Evolutionary conservation across 2,329 filamentous ascomycete species (phyloP).

Genomic region (Furcasterigmium sp.): DNA sequence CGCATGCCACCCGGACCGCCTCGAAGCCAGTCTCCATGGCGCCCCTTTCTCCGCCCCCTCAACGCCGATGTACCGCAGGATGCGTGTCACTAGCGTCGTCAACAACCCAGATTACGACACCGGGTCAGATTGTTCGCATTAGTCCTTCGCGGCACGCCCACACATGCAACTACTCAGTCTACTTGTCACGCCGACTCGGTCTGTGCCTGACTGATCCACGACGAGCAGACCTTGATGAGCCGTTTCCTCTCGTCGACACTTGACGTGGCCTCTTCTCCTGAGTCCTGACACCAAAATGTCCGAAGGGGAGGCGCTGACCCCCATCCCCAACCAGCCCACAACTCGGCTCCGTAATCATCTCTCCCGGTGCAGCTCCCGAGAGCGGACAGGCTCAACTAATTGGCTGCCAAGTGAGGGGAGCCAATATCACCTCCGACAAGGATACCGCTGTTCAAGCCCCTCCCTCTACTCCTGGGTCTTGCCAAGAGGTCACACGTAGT

Average conservation of each 20-base stretch:
- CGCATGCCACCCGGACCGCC: neutral
- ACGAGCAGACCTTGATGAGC: too few relatives aligned
- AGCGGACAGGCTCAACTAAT: constrained; percentile 9
- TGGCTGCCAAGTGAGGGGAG: constrained; percentile 4
- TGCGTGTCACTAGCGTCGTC: neutral
- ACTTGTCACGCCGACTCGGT: neutral
- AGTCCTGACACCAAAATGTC: too few relatives aligned
- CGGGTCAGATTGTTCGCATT: constrained; percentile 4
- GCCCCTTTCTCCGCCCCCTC: neutral
- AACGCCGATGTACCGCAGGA: neutral
- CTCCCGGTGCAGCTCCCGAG: constrained; percentile 6
- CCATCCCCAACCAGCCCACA: constrained; percentile 1
- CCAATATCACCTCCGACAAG: constrained; percentile 3
- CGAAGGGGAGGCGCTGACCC: too few relatives aligned
- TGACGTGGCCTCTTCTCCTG: neutral
- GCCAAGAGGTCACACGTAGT: too few relatives aligned
- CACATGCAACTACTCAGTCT: neutral
- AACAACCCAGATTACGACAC: neutral
- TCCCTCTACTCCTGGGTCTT: too few relatives aligned
- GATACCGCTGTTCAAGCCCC: constrained; percentile 4
- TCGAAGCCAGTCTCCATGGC: neutral
- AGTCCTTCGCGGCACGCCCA: neutral
- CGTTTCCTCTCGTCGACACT: too few relatives aligned
- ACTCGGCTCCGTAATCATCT: neutral
- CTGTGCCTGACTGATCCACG: too few relatives aligned